A percentile compares a stretch with the other conserved stretches of the same genome.
phyloP scores from a whole-genome alignment of 345 rosid genomes.

The Brassica napus region DNA sequence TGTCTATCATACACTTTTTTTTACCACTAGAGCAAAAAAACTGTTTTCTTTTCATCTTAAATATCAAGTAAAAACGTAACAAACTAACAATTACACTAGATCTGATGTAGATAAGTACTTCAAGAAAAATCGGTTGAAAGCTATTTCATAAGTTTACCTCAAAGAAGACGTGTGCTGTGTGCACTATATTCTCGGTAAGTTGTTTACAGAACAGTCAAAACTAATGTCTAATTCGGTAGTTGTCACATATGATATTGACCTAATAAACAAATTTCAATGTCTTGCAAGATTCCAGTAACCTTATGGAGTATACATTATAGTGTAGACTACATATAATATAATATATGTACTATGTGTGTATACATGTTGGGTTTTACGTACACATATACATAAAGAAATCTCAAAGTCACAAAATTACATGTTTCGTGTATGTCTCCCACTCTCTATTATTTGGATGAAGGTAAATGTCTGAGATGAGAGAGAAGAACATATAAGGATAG shows the following conservation, averaged over 20 bases:
- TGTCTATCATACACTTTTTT: no score
- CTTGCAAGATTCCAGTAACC: not conserved
- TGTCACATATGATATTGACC: not conserved
- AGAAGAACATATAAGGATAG: constrained; percentile 39
- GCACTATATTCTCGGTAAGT: not conserved
- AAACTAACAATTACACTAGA: not conserved
- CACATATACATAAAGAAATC: not conserved
- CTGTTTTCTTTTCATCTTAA: not conserved
- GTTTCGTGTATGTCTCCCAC: not conserved
- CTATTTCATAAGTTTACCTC: not conserved
- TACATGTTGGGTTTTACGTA: not conserved
- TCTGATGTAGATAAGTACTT: constrained; percentile 1
- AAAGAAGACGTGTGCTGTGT: not conserved
- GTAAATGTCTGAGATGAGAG: constrained; percentile 31
- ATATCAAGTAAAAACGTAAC: not conserved
- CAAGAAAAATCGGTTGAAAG: not conserved
- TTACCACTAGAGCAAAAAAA: not conserved
- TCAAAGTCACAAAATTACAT: not conserved
- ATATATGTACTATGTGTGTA: not conserved
- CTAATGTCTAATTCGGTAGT: not conserved
- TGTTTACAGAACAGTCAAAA: not conserved
- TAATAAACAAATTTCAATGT: not conserved
- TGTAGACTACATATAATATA: not conserved
- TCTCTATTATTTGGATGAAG: constrained; percentile 13
- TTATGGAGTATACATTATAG: not conserved